Conservation (phyloP, 805 yeast species). For the Tanozyma kutaoensis region DNA sequence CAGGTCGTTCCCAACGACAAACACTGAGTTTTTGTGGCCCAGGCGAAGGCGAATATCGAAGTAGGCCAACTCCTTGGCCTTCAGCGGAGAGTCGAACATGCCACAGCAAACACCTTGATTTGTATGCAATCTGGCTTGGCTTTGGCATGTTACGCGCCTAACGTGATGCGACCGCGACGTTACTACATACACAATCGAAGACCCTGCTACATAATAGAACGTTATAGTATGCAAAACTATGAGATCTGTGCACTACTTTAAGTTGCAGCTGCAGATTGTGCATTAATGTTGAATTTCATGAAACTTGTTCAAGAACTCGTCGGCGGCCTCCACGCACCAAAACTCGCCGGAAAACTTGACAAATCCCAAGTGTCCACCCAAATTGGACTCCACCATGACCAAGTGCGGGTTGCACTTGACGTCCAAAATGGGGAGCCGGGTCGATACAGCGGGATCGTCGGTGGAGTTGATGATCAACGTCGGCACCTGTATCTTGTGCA, state of each 20-base stretch:
- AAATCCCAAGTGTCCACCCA: constrained; percentile 84
- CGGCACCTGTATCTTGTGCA: constrained; percentile 47
- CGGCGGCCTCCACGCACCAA: constrained; percentile 39
- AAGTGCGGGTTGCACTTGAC: constrained; percentile 44
- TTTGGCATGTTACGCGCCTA: too few species aligned
- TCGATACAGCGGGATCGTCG: constrained; percentile 68
- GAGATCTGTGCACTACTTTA: too few species aligned
- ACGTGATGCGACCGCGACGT: too few species aligned
- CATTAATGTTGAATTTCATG: too few species aligned
- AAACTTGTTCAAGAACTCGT: constrained; percentile 18
- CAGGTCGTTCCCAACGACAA: constrained; percentile 29
- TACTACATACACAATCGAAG: too few species aligned
- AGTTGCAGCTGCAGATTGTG: too few species aligned
- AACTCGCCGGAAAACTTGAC: constrained; percentile 44
- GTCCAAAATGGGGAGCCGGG: constrained; percentile 38
- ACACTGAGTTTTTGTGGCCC: constrained; percentile 22
- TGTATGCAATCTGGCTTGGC: too few species aligned
- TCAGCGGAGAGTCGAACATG: not conserved
- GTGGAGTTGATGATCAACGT: constrained; percentile 45
- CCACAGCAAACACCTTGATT: too few species aligned
- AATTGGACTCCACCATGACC: constrained; percentile 41
- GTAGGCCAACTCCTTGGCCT: constrained; percentile 12
- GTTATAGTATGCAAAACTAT: too few species aligned
- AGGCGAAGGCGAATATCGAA: constrained; percentile 26
- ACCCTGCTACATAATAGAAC: too few species aligned